Conservation (phyloP, 2,329 filamentous ascomycete genomes). For the Cladosporium sp. region DNA sequence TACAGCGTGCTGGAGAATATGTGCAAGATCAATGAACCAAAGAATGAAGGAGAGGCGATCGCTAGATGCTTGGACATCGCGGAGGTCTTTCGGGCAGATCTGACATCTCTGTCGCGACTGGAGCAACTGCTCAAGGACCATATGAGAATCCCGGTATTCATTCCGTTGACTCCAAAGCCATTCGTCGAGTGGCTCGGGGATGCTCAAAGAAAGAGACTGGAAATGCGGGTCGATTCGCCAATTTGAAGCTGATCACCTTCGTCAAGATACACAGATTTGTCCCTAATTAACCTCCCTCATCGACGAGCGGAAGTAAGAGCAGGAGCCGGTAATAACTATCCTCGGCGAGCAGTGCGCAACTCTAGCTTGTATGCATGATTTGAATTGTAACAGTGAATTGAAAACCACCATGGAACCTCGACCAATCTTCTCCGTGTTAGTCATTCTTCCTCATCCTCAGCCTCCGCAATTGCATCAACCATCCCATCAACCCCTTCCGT, state of each 20-base stretch:
- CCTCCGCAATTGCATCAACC: constrained; percentile 22
- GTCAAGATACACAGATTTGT: too few relatives aligned
- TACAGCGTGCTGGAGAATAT: background rate
- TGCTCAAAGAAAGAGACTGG: background rate
- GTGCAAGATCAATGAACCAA: background rate
- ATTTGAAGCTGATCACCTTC: background rate
- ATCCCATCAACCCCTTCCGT: constrained; percentile 23
- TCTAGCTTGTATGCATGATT: background rate
- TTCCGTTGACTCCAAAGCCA: background rate
- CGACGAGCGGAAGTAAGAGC: too few relatives aligned
- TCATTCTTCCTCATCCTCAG: constrained; percentile 7
- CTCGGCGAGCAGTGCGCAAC: background rate
- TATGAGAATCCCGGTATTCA: background rate
- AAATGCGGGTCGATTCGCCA: too few relatives aligned
- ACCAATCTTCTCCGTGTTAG: background rate
- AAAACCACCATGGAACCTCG: too few relatives aligned
- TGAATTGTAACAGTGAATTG: background rate
- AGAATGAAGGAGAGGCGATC: background rate
- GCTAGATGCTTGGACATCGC: background rate
- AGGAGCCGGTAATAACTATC: too few relatives aligned
- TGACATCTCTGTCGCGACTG: background rate
- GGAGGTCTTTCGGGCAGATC: background rate
- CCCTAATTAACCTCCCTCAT: too few relatives aligned
- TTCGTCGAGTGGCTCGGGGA: background rate
- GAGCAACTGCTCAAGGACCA: background rate